Evolutionary conservation across 306 rosid genomes (phyloP).

Genomic region (Rosa chinensis): DNA sequence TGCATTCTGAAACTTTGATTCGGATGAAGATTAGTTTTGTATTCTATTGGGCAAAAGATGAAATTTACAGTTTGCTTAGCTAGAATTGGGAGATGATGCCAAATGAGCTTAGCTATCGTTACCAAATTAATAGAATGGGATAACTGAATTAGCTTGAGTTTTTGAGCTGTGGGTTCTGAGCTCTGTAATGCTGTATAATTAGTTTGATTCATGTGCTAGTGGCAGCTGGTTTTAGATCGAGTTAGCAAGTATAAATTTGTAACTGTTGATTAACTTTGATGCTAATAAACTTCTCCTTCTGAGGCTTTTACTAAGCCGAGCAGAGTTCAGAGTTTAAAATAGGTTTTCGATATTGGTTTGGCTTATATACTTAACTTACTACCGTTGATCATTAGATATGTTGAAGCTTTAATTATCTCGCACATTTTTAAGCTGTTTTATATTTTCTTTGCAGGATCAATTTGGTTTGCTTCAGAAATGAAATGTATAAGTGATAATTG

Average conservation of each 20-base stretch:
- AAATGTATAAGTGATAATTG: conserved; percentile 95
- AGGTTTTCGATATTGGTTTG: too few relatives aligned
- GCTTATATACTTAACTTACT: too few relatives aligned
- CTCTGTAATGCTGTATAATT: neutral
- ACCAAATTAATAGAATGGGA: too few relatives aligned
- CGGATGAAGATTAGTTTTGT: too few relatives aligned
- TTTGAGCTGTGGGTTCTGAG: neutral
- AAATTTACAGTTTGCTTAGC: too few relatives aligned
- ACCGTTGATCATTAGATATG: neutral
- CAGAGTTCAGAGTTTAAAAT: neutral
- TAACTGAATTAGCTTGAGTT: neutral
- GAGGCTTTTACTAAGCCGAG: neutral
- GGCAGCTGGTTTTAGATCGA: neutral
- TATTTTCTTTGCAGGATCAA: conserved; percentile 64
- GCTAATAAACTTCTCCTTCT: too few relatives aligned
- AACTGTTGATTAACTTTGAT: neutral
- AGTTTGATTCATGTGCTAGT: neutral
- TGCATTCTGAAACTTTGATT: too few relatives aligned
- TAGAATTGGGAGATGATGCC: too few relatives aligned
- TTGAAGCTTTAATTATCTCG: neutral
- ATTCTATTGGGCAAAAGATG: too few relatives aligned
- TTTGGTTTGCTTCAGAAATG: conserved; percentile 99
- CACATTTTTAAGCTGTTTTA: conserved; percentile 7
- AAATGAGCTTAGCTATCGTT: too few relatives aligned
- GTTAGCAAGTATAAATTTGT: too few relatives aligned